Percentiles rank a stretch among this genome's conserved stretches.
Evolutionary conservation across 148 eudicot species (phyloP).

Genomic region (Chenopodium berlandieri): DNA sequence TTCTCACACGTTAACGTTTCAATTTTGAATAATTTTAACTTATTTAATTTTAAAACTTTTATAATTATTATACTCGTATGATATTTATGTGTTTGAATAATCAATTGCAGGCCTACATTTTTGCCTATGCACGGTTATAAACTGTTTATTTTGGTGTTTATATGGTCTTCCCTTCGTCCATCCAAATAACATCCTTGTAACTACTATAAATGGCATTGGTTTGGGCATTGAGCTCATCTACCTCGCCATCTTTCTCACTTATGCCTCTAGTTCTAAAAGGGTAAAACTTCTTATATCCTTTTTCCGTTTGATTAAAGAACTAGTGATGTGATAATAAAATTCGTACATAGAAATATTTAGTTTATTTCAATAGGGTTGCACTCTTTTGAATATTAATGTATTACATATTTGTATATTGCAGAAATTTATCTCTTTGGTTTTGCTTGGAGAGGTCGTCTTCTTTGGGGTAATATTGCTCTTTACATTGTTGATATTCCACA

Average conservation of each 20-base stretch:
- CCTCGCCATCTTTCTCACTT: constrained; percentile 51
- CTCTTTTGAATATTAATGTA: too few species aligned
- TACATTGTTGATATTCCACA: constrained; percentile 39
- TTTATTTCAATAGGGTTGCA: too few species aligned
- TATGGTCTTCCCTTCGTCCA: constrained; percentile 74
- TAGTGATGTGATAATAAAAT: too few species aligned
- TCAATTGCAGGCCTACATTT: constrained; percentile 59
- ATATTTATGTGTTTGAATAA: neutral
- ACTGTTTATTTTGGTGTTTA: constrained; percentile 72
- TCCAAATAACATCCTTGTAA: constrained; percentile 59
- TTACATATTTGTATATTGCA: constrained; percentile 25
- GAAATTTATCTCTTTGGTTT: constrained; percentile 36
- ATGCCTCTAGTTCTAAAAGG: constrained; percentile 38
- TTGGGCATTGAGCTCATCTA: constrained; percentile 45
- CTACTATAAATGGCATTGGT: constrained; percentile 68
- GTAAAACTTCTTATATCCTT: constrained; percentile 24
- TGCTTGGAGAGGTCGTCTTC: constrained; percentile 39
- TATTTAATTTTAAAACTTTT: too few species aligned
- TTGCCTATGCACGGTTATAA: constrained; percentile 47
- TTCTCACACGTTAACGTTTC: too few species aligned
- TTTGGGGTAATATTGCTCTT: constrained; percentile 26
- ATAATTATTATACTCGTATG: too few species aligned
- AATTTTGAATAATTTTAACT: too few species aligned
- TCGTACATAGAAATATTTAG: too few species aligned
- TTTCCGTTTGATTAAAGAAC: too few species aligned